Evolutionary conservation across 345 rosid species (phyloP).

Genomic region (Stellera chamaejasme): DNA sequence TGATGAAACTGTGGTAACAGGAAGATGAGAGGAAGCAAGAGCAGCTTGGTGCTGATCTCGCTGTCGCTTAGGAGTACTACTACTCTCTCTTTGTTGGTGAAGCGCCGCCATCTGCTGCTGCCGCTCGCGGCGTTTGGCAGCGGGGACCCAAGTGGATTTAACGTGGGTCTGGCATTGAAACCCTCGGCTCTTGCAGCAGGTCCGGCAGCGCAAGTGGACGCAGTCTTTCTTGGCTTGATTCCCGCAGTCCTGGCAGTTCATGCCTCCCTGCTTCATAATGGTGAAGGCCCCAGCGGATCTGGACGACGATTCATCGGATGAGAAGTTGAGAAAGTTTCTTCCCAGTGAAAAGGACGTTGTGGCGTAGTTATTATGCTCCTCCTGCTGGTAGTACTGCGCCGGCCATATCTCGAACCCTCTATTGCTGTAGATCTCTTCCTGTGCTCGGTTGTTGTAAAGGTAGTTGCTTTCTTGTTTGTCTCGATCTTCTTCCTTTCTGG

Average conservation of each 20-base stretch:
- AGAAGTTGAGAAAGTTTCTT: conserved; percentile 17
- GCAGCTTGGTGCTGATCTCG: conserved; percentile 43
- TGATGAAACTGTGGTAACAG: conserved; percentile 14
- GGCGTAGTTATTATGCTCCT: conserved; percentile 37
- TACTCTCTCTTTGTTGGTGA: conserved; percentile 36
- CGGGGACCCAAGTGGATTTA: conserved; percentile 98
- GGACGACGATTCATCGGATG: conserved; percentile 51
- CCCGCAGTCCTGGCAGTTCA: conserved; percentile 96
- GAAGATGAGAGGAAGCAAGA: conserved; percentile 23
- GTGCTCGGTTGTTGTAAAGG: conserved; percentile 35
- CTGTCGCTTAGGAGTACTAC: conserved; percentile 44
- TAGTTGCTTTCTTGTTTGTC: conserved; percentile 33
- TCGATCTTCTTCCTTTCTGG: conserved; percentile 42
- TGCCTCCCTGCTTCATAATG: conserved; percentile 65
- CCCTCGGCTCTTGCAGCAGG: conserved; percentile 99
- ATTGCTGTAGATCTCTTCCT: conserved; percentile 59
- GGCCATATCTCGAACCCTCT: conserved; percentile 86
- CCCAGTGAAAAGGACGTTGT: conserved; percentile 67
- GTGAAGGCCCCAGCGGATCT: conserved; percentile 52
- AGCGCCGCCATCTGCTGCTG: conserved; percentile 55
- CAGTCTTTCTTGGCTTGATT: conserved; percentile 98
- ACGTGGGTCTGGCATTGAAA: conserved; percentile 85
- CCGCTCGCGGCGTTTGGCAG: conserved; percentile 81
- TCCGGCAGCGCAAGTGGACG: conserved; percentile 75
- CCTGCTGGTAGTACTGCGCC: conserved; percentile 30